phyloP scores from a whole-genome alignment of 2,329 filamentous ascomycete species.

The Pezicula carpinea region DNA sequence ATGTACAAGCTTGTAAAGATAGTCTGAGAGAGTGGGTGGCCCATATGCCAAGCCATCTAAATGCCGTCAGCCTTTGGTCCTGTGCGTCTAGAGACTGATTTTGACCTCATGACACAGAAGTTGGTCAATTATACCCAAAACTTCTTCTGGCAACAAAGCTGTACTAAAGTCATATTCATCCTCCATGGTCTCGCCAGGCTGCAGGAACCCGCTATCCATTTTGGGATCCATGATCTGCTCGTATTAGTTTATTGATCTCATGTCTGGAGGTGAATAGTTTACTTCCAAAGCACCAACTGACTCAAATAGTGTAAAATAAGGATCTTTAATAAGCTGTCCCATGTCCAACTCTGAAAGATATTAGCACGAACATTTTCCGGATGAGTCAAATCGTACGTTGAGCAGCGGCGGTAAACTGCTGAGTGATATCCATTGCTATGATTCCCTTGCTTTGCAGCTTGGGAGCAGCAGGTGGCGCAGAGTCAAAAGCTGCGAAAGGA shows the following conservation, averaged over 20 bases:
- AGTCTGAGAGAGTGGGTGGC: slow-evolving; percentile 93
- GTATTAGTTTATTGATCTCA: background rate
- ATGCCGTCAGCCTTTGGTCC: background rate
- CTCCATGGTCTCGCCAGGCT: slow-evolving; percentile 74
- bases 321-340: slow-evolving; percentile 90
- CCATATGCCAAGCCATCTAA: slow-evolving; percentile 93
- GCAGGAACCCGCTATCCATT: slow-evolving; percentile 91
- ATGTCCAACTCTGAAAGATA: slow-evolving; percentile 58
- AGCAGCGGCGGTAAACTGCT: slow-evolving; percentile 48
- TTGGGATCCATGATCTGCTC: slow-evolving; percentile 94
- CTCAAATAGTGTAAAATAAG: slow-evolving; percentile 88
- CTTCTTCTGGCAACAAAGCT: slow-evolving; percentile 68
- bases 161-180: slow-evolving; percentile 73
- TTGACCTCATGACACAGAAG: slow-evolving; percentile 79
- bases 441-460: slow-evolving; percentile 40
- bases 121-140: slow-evolving; percentile 92
- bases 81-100: background rate
- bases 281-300: slow-evolving; percentile 83
- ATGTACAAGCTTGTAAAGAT: slow-evolving; percentile 90
- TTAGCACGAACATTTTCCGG: slow-evolving; percentile 16
- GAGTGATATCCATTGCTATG: slow-evolving; percentile 53
- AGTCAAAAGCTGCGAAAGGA: slow-evolving; percentile 19
- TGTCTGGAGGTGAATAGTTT: slow-evolving; percentile 14
- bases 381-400: slow-evolving; percentile 38
- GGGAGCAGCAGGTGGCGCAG: slow-evolving; percentile 25